These are phyloP conservation scores for Croton laevigatus DNA, from an alignment of 441 rosid genomes.

Conservation along the genomic window DNA sequence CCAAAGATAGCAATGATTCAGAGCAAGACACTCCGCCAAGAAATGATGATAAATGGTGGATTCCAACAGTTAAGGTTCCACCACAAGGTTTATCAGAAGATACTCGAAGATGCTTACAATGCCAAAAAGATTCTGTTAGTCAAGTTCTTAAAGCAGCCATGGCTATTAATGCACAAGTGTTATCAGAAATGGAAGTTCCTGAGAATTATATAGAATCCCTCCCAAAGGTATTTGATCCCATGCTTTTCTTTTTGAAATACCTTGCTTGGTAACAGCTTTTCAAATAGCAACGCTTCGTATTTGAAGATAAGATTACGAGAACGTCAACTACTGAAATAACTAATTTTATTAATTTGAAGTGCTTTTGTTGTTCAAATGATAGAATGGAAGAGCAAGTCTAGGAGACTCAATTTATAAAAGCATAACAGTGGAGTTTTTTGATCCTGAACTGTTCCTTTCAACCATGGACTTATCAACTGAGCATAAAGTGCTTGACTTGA, in stretches of 20 bases:
- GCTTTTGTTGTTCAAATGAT: background rate
- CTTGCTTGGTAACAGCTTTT: no score
- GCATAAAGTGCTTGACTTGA: constrained; percentile 80
- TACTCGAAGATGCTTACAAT: constrained; percentile 63
- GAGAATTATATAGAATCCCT: constrained; percentile 90
- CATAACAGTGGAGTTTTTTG: constrained; percentile 77
- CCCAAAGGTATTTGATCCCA: constrained; percentile 65
- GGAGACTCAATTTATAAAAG: constrained; percentile 79
- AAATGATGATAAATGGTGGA: constrained; percentile 94
- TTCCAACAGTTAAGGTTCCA: constrained; percentile 86
- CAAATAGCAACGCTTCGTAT: no score
- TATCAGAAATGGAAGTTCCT: constrained; percentile 87
- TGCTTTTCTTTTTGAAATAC: no score
- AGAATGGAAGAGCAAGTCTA: constrained; percentile 93
- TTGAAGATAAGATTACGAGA: no score
- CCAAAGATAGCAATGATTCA: constrained; percentile 50
- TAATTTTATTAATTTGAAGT: no score
- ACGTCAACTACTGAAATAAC: no score
- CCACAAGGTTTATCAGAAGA: constrained; percentile 60
- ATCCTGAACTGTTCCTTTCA: constrained; percentile 70
- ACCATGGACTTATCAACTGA: constrained; percentile 76
- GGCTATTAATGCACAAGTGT: constrained; percentile 93
- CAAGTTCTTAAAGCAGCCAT: constrained; percentile 97
- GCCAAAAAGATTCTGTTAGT: constrained; percentile 82
- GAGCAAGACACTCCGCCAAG: constrained; percentile 56